Evolutionary conservation across 2,329 filamentous ascomycete genomes (phyloP).

Genomic region (Amauroascus niger): DNA sequence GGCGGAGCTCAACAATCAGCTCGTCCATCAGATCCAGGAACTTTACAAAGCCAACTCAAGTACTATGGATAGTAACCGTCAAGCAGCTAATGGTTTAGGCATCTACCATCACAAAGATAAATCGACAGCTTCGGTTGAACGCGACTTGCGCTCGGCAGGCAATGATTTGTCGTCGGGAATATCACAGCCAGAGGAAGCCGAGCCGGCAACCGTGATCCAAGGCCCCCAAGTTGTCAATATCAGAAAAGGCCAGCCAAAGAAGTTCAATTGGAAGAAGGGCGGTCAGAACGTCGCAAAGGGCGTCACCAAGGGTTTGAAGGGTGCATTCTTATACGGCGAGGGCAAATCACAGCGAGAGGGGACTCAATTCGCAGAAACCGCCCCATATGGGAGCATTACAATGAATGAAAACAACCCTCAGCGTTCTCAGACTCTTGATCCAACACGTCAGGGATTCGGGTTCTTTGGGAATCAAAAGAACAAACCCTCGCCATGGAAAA

Average conservation of each 20-base stretch:
- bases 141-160: slow-evolving; percentile 34
- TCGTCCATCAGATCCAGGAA: slow-evolving; percentile 88
- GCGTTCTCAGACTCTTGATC: slow-evolving; percentile 35
- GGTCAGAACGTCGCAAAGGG: slow-evolving; percentile 89
- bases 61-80: slow-evolving; percentile 24
- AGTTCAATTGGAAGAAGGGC: slow-evolving; percentile 98
- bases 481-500: slow-evolving; percentile 33
- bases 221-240: slow-evolving; percentile 94
- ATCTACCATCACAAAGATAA: slow-evolving; percentile 52
- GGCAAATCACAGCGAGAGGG: slow-evolving; percentile 40
- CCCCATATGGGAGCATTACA: slow-evolving; percentile 55
- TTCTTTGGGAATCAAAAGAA: slow-evolving; percentile 53
- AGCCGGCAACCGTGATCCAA: slow-evolving; percentile 49
- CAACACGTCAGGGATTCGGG: slow-evolving; percentile 54
- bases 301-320: slow-evolving; percentile 86
- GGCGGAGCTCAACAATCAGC: slow-evolving; percentile 86
- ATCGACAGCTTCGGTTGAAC: slow-evolving; percentile 37
- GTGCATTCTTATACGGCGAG: slow-evolving; percentile 68
- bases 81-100: slow-evolving; percentile 46
- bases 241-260: slow-evolving; percentile 84
- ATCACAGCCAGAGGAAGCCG: slow-evolving; percentile 55
- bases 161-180: slow-evolving; percentile 46
- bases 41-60: slow-evolving; percentile 72
- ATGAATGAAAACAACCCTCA: slow-evolving; percentile 18
- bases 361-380: slow-evolving; percentile 51